A percentile compares a stretch with the other conserved stretches of the same genome.
Evolutionary conservation across 495 filamentous ascomycete genomes (phyloP).

Genomic region (Bathelium albidoporum): DNA sequence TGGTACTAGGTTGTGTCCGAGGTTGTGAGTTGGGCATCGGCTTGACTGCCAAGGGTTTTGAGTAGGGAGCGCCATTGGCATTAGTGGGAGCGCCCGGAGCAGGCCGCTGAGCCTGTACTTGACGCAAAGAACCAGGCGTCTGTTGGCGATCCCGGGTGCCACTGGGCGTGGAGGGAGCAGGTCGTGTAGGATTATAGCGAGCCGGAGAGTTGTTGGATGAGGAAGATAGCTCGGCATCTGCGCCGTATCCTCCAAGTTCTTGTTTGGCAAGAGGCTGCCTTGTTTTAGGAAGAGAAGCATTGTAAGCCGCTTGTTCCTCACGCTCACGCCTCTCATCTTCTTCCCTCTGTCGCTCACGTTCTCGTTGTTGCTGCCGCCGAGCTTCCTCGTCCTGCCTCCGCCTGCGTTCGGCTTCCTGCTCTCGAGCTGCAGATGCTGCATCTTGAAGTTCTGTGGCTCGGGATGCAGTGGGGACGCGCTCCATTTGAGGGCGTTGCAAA

Average conservation of each 20-base stretch:
- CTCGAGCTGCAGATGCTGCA: slow-evolving; percentile 6
- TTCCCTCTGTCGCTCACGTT: slow-evolving; percentile 39
- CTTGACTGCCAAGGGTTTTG: neutral
- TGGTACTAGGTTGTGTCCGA: neutral
- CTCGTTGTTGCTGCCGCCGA: slow-evolving; percentile 40
- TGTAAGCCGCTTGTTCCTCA: slow-evolving; percentile 72
- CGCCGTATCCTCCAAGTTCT: slow-evolving; percentile 54
- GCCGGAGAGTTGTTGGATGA: slow-evolving; percentile 30
- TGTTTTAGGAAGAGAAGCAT: slow-evolving; percentile 71
- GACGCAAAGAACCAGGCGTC: slow-evolving; percentile 35
- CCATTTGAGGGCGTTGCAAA: slow-evolving; percentile 1
- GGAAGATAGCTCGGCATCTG: slow-evolving; percentile 31
- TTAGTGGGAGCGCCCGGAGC: slow-evolving; percentile 46
- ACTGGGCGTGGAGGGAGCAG: slow-evolving; percentile 52
- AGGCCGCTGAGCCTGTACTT: slow-evolving; percentile 44
- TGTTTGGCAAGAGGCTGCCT: slow-evolving; percentile 74
- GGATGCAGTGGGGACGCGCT: slow-evolving; percentile 4
- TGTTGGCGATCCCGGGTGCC: slow-evolving; percentile 35
- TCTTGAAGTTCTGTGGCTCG: slow-evolving; percentile 5
- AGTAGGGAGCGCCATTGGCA: slow-evolving; percentile 21
- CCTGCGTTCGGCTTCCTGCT: slow-evolving; percentile 31
- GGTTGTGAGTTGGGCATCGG: slow-evolving; percentile 1
- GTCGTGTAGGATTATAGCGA: slow-evolving; percentile 75
- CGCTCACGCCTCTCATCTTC: slow-evolving; percentile 50
- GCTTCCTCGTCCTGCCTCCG: slow-evolving; percentile 38